Evolutionary conservation across 2,329 filamentous ascomycete species (phyloP), one percentile per base, ranked within the genome.

Genomic region (Daldinia eschscholtzii): DNA sequence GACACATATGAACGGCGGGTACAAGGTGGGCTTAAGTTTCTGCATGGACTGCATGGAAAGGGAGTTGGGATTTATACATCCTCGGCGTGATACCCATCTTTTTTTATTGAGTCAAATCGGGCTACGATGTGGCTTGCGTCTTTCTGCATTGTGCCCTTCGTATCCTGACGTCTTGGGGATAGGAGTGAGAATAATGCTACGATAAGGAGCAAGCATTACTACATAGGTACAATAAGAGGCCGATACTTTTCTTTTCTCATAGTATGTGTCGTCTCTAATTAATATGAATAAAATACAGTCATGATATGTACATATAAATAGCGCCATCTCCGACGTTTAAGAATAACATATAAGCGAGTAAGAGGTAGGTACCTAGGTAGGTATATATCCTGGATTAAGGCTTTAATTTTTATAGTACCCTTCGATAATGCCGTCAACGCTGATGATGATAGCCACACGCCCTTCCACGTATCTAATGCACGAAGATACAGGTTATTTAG

Each of bases 51-150:
- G 20, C 20, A 23, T 23, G 20, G 20, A 64, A 68, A 64, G 62
- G 69, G 70, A 71, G 68, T 71, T 72, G 44, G 46, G 46, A 48
- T 61, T 71, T 58, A 70, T 61, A 64, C 65, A 67, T 68, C 53
- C 50, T 57, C 61, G 64, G 64, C 64, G 44, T 68, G 69, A 72
- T 72, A 71, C 71, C 70, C 64, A 41, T 57, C 33, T 41, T 60
- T 23, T 23, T 57, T 69, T 58, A 46, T 67, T 41, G 41, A 61
- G 46, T 50, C 42, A 20, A 35, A 46, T 12, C 56, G 50, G 61
- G 23, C 35, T 53, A 33, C 33, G 57, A 42, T 44, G 44, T 20
- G 42, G 53, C 33, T 37, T 56, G 23, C 12, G 57, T 55, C 42
- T 61, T 56, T 57, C 35, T 46, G 15, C 20, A 44, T 59, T 20